Conservation (phyloP, 305 asterid species). For the Fraxinus dipetala region DNA sequence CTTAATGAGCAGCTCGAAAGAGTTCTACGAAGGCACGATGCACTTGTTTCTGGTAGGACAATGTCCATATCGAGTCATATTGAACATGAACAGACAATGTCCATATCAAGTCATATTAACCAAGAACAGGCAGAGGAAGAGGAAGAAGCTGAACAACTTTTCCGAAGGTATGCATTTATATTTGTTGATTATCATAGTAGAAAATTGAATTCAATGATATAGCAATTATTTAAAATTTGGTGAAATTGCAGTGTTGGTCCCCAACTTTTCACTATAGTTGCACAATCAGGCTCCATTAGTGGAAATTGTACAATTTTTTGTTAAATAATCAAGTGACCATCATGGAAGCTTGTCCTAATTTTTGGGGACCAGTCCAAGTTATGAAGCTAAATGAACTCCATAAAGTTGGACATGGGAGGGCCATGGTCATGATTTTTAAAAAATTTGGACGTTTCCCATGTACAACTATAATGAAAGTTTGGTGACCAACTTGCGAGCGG, state of each 20-base stretch:
- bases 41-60: constrained; percentile 54
- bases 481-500: background rate
- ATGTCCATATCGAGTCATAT: constrained; percentile 53
- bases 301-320: background rate
- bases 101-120: constrained; percentile 49
- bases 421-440: background rate
- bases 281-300: background rate
- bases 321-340: background rate
- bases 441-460: background rate
- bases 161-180: constrained; percentile 51
- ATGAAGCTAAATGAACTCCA: background rate
- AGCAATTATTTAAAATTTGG: background rate
- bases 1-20: constrained; percentile 85
- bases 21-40: constrained; percentile 73
- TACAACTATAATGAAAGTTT: background rate
- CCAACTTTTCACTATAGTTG: background rate
- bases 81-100: constrained; percentile 30
- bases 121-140: constrained; percentile 42
- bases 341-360: background rate
- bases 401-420: background rate
- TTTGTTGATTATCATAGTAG: background rate
- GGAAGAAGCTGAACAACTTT: constrained; percentile 87
- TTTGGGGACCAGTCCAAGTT: background rate
- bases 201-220: background rate
- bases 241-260: background rate